Evolutionary conservation across 2,329 filamentous ascomycete species (phyloP).

Genomic region (Hymenotorrendiella dingleyae): DNA sequence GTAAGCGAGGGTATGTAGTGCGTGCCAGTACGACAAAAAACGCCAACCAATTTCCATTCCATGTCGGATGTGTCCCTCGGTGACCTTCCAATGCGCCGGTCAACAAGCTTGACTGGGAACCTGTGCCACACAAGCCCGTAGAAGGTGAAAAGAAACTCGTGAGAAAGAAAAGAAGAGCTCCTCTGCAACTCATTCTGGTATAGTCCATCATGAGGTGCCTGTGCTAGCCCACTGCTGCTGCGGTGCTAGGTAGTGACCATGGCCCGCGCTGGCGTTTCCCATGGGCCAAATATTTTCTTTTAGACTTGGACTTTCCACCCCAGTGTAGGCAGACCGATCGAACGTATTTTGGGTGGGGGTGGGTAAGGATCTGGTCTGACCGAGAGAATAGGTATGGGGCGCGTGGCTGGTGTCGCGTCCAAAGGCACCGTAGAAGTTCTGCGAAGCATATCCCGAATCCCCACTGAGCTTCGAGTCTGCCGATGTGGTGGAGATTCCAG

Average conservation of each 20-base stretch:
- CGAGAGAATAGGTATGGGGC: slow-evolving; percentile 17
- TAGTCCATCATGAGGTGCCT: slow-evolving; percentile 14
- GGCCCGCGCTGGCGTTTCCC: slow-evolving; percentile 25
- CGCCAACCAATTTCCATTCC: too few relatives aligned
- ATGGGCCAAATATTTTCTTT: slow-evolving; percentile 24
- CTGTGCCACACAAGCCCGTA: too few relatives aligned
- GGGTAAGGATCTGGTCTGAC: slow-evolving; percentile 19
- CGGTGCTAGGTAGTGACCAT: slow-evolving; percentile 24
- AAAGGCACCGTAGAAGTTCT: slow-evolving; percentile 17
- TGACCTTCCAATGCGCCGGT: too few relatives aligned
- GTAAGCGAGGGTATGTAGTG: too few relatives aligned
- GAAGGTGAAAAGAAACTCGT: too few relatives aligned
- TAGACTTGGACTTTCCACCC: slow-evolving; percentile 11
- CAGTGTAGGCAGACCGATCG: slow-evolving; percentile 17
- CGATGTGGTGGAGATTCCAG: slow-evolving; percentile 20
- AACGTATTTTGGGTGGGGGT: slow-evolving; percentile 20
- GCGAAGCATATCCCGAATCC: slow-evolving; percentile 26
- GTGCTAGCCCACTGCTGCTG: slow-evolving; percentile 28
- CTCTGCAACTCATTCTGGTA: too few relatives aligned
- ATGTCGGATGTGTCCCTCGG: too few relatives aligned
- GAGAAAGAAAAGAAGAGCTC: too few relatives aligned
- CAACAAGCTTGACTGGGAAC: too few relatives aligned
- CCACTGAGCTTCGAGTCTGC: slow-evolving; percentile 23
- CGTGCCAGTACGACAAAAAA: too few relatives aligned
- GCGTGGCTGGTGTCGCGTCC: slow-evolving; percentile 16